Evolutionary conservation across 345 rosid species (phyloP), one percentile per base, ranked within the genome.

Genomic region (Citrus reticulata): DNA sequence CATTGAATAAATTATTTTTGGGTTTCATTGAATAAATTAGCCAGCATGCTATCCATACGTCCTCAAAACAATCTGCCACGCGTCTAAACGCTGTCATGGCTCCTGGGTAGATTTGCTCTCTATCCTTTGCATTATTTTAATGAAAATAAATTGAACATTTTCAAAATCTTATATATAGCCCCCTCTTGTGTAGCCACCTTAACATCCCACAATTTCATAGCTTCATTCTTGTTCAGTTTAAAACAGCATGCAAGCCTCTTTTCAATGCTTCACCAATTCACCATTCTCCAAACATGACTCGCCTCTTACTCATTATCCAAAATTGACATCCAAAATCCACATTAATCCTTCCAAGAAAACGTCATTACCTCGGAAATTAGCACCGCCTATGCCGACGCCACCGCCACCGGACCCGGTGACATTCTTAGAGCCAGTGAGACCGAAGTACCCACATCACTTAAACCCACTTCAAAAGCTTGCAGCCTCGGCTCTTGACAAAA

Each of bases 391-490:
- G 11, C 70, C 77, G 7, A 34, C 11, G 2, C 59, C 2, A 4
- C 67, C 77, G 1, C 62, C 30, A 25, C 68, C 70, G 20, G 64
- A 51, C 11, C 55, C 76, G 2, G 75, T 51, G 8, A 68, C 70
- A 4, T 29, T 25, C 9, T 27, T 1, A 32, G 51, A 46, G 6
- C 54, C 78, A 59, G 1, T 1, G 34, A 67, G 57, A 20, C 74
- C 65, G 1, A 27, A 74, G 6, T 30, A 25, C 80, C 84, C 76
- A 10, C 32, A 30, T 66, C 82, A 13, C 42, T 74, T 87, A 5
- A 88, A 86, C 73, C 84, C 77, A 4, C 9, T 90, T 4, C 90
- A 88, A 67, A 83, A 68, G 81, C 46, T 84, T 13, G 87, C 80
- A 2, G 86, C 87, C 34, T 68, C 68, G 10, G 85, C 84, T 54